Percentiles rank a stretch among this genome's conserved stretches.
Evolutionary conservation across 495 filamentous ascomycete species (phyloP).

Genomic region (Cetradonia linearis): DNA sequence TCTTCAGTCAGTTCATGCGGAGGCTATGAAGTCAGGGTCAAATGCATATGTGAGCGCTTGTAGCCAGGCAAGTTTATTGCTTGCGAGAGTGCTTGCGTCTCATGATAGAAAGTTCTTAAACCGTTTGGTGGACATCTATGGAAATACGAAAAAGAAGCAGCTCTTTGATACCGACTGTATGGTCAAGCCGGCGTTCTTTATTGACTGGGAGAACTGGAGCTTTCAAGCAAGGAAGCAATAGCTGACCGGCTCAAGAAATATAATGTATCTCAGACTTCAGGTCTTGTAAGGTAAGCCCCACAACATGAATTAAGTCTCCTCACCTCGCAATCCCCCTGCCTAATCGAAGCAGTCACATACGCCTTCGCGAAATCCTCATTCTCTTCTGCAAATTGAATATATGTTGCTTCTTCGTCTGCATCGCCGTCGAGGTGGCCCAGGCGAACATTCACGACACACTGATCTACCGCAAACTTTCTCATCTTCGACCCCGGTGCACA

Average conservation of each 20-base stretch:
- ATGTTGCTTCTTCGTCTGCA: not conserved
- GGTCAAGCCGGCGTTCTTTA: conserved; percentile 53
- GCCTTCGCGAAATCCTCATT: not conserved
- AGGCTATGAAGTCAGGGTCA: conserved; percentile 55
- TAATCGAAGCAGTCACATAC: not conserved
- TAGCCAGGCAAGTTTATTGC: conserved; percentile 52
- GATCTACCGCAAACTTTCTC: not conserved
- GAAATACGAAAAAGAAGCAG: conserved; percentile 43
- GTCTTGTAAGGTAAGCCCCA: not conserved
- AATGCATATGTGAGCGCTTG: conserved; percentile 45
- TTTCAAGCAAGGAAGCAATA: conserved; percentile 18
- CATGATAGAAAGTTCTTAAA: conserved; percentile 40
- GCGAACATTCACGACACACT: not conserved
- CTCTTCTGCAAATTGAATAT: not conserved
- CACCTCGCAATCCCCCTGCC: not conserved
- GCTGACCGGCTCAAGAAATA: not conserved
- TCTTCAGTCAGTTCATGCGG: conserved; percentile 57
- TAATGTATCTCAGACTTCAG: not conserved
- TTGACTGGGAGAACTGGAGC: conserved; percentile 61
- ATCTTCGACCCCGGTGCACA: not conserved
- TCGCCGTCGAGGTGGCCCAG: not conserved
- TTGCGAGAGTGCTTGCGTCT: conserved; percentile 50
- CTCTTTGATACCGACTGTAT: conserved; percentile 45
- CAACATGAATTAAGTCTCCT: not conserved
- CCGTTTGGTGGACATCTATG: conserved; percentile 47